These are phyloP conservation scores for Pseudogymnoascus sp. DNA, from an alignment of 2,329 filamentous ascomycete genomes.

Conservation along the genomic window DNA sequence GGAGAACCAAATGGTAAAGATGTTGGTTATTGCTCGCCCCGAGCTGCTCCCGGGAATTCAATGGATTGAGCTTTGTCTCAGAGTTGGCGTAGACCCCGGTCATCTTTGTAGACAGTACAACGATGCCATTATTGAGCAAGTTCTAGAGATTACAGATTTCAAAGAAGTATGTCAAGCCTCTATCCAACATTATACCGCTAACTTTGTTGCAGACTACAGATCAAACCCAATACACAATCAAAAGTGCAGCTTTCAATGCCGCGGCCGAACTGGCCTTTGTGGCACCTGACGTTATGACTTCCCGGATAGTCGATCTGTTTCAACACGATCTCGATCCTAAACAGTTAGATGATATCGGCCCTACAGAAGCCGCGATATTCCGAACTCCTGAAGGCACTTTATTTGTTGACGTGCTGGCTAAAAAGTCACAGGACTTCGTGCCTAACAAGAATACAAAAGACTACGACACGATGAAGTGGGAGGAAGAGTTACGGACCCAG, in stretches of 20 bases:
- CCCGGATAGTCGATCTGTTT: constrained; percentile 67
- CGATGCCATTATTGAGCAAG: constrained; percentile 57
- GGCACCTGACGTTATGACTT: constrained; percentile 71
- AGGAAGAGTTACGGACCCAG: constrained; percentile 79
- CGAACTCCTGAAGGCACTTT: constrained; percentile 79
- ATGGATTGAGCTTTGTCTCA: constrained; percentile 86
- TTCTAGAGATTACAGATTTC: constrained; percentile 43
- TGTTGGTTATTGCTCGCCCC: constrained; percentile 70
- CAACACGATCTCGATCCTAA: constrained; percentile 61
- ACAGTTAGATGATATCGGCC: constrained; percentile 65
- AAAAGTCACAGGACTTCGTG: constrained; percentile 60
- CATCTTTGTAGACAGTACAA: constrained; percentile 58
- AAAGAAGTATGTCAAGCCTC: constrained; percentile 27
- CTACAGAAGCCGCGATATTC: constrained; percentile 87
- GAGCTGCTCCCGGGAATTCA: constrained; percentile 68
- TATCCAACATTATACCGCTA: constrained; percentile 14
- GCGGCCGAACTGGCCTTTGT: constrained; percentile 91
- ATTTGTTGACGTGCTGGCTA: constrained; percentile 85
- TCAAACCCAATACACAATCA: constrained; percentile 37
- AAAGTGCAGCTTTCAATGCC: constrained; percentile 69
- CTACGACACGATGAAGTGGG: constrained; percentile 95
- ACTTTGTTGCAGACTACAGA: constrained; percentile 17
- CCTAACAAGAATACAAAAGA: constrained; percentile 89
- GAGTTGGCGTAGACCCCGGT: constrained; percentile 74
- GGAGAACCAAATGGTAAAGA: constrained; percentile 62